phyloP scores from a whole-genome alignment of 2,329 filamentous ascomycete genomes.

The Scleromitrula shiraiana region DNA sequence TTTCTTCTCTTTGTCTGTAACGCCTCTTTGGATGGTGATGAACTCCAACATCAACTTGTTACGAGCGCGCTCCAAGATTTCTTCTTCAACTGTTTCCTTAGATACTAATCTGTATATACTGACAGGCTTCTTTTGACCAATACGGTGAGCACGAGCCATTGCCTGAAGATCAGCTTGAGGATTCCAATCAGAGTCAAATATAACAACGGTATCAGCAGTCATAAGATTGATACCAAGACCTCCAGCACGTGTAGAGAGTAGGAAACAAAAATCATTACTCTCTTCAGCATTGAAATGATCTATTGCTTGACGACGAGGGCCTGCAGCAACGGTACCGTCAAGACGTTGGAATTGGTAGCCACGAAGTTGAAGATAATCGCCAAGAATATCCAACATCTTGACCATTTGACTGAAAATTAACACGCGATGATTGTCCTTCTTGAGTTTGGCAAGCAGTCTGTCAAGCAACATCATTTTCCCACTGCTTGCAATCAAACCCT shows the following conservation, averaged over 20 bases:
- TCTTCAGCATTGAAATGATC: constrained; percentile 98
- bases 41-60: constrained; percentile 98
- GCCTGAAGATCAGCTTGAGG: constrained; percentile 96
- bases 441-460: constrained; percentile 87
- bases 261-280: constrained; percentile 92
- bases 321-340: constrained; percentile 88
- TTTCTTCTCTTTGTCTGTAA: constrained; percentile 87
- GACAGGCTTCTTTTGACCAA: constrained; percentile 91
- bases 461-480: constrained; percentile 99
- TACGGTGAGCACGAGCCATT: constrained; percentile 96
- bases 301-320: constrained; percentile 83
- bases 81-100: constrained; percentile 97
- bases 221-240: constrained; percentile 98
- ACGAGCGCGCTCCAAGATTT: constrained; percentile 88
- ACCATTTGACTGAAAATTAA: constrained; percentile 99
- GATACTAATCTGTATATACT: constrained; percentile 95
- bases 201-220: constrained; percentile 95
- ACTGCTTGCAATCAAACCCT: constrained; percentile 89
- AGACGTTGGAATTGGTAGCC: constrained; percentile 94
- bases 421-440: constrained; percentile 87
- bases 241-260: constrained; percentile 90
- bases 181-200: constrained; percentile 99
- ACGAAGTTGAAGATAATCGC: constrained; percentile 85
- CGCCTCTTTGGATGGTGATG: constrained; percentile 91
- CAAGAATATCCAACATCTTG: constrained; percentile 92